Evolutionary conservation across 2,329 filamentous ascomycete genomes (phyloP), one percentile per base, ranked within the genome.

Genomic region (Arthrobotrys entomopaga): DNA sequence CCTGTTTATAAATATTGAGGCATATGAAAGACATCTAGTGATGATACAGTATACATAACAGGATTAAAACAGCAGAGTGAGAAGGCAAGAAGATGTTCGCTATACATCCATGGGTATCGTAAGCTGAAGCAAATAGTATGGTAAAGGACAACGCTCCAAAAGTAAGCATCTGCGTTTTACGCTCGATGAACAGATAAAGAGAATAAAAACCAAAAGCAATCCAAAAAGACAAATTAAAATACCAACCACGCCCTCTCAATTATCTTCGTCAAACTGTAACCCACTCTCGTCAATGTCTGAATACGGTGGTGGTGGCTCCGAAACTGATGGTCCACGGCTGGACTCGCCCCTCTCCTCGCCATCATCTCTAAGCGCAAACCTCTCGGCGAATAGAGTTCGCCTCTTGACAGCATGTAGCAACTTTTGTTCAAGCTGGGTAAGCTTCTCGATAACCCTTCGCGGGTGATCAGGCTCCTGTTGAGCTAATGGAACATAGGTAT

Each of bases 71-170:
- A 29, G 40, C n/a, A 61, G 46, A 52, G 26, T n/a, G n/a, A n/a
- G n/a, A n/a, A n/a, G n/a, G n/a, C n/a, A 49, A 48, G 7, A 24
- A 65, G 57, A 58, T 63, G n/a, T 38, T 19, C 64, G 43, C 50
- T 74, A 60, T 65, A 34, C 2, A 34, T 46, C 67, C 70, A 54
- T 74, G 70, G 70, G 70, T 74, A 74, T 74, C 70, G 70, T 74
- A 66, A 46, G 43, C 53, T 60, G 20, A 67, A 66, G 48, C 60
- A 65, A 26, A 29, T n/a, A n/a, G n/a, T 38, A 46, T 19, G 22
- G 56, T 13, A 53, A 50, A 26, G 42, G 38, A 43, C 38, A 42
- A 53, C 64, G 64, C 64, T 53, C 64, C 64, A 24, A 43, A 64
- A 58, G 43, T 52, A 64, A 58, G 43, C 52, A 57, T 10, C n/a